These are phyloP conservation scores for Acer negundo DNA, from an alignment of 345 rosid genomes.

Conservation along the genomic window DNA sequence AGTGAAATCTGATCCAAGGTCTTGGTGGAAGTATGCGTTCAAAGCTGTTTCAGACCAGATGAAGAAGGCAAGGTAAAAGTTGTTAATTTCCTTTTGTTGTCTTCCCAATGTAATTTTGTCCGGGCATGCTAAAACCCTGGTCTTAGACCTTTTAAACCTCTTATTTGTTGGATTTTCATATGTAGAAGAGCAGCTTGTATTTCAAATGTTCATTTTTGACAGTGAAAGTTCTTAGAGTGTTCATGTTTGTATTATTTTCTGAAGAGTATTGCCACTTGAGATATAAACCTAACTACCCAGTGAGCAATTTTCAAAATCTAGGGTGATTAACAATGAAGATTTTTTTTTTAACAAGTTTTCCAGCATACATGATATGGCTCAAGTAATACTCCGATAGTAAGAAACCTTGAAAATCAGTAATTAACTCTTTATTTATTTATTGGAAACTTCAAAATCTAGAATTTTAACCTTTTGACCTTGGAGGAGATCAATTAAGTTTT, in stretches of 20 bases:
- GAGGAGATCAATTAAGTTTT: neutral
- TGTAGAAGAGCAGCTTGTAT: neutral
- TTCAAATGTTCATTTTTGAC: neutral
- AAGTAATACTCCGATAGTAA: neutral
- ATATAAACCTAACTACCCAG: neutral
- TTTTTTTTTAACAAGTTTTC: neutral
- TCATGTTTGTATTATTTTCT: neutral
- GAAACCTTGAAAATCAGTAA: neutral
- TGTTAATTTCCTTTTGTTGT: slow-evolving; percentile 8
- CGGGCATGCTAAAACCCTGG: neutral
- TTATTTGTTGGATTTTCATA: neutral
- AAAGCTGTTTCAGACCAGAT: slow-evolving; percentile 84
- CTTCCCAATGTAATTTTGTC: neutral
- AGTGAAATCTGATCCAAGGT: slow-evolving; percentile 66
- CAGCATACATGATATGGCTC: neutral
- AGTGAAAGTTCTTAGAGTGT: neutral
- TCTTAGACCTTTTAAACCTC: neutral
- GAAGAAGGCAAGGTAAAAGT: slow-evolving; percentile 74
- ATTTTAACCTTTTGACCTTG: neutral
- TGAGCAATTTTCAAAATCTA: neutral
- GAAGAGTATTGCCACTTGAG: neutral
- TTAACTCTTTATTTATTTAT: neutral
- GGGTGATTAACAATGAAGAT: neutral
- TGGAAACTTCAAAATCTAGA: neutral
- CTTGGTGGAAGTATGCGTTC: slow-evolving; percentile 97